Evolutionary conservation across 1,284 basidiomycete species (phyloP).

Genomic region (Schizopora paradoxa): DNA sequence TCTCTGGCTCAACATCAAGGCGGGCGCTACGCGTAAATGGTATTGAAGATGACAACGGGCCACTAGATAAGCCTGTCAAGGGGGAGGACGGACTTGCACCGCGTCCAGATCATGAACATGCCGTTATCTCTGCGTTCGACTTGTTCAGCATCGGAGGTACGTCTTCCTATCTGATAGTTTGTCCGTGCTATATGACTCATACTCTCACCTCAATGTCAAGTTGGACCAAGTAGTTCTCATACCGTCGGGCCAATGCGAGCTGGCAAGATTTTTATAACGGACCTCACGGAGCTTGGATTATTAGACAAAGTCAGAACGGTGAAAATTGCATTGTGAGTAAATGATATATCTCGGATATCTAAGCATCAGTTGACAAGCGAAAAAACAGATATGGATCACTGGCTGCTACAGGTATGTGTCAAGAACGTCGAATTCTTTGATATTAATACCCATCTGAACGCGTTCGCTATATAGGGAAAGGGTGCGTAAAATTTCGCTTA

Average conservation of each 20-base stretch:
- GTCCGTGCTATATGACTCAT: conserved; percentile 2
- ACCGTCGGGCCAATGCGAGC: conserved; percentile 93
- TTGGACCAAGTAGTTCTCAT: conserved; percentile 58
- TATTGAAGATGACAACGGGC: background rate
- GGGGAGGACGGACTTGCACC: conserved; percentile 4
- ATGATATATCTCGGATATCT: conserved; percentile 8
- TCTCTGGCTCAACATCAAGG: conserved; percentile 1
- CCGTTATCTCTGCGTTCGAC: conserved; percentile 91
- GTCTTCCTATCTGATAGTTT: conserved; percentile 37
- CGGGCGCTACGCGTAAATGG: conserved; percentile 1
- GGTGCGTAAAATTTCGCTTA: conserved; percentile 42
- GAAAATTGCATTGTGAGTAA: conserved; percentile 77
- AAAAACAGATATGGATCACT: conserved; percentile 63
- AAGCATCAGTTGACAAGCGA: background rate
- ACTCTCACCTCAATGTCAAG: conserved; percentile 25
- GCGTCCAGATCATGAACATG: conserved; percentile 62
- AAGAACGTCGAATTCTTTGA: background rate
- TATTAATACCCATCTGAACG: conserved; percentile 7
- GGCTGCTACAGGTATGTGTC: conserved; percentile 62
- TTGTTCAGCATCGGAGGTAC: conserved; percentile 88
- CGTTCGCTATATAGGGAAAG: conserved; percentile 58
- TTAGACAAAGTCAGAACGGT: conserved; percentile 73
- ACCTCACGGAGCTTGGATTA: conserved; percentile 66
- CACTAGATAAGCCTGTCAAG: background rate
- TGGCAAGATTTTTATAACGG: conserved; percentile 80